These are phyloP conservation scores for Ophiostoma sp. DNA, from an alignment of 2,329 filamentous ascomycete genomes.

Conservation along the genomic window DNA sequence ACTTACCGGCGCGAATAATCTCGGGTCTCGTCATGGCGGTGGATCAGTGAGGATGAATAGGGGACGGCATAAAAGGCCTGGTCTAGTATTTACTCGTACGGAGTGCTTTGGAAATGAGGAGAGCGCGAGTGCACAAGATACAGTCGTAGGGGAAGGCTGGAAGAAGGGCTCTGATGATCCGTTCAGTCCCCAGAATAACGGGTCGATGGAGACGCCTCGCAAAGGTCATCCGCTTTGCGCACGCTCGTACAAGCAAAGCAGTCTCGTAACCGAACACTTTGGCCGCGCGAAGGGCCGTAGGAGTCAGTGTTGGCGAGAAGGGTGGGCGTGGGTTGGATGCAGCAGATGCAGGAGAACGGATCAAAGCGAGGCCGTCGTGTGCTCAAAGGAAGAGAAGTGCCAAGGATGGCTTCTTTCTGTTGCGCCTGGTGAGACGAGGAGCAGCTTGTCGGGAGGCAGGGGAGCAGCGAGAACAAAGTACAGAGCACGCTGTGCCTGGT, in stretches of 20 bases:
- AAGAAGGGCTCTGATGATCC: conserved; percentile 13
- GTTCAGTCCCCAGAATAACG: conserved; percentile 20
- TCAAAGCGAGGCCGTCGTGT: conserved; percentile 2
- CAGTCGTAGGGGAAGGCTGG: conserved; percentile 17
- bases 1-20: conserved; percentile 57
- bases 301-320: not conserved
- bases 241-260: not conserved
- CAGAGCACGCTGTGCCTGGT: not conserved
- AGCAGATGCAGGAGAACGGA: not conserved
- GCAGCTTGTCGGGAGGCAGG: not conserved
- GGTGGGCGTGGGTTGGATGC: not conserved
- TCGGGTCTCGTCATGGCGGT: conserved; percentile 53
- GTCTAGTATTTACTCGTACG: not conserved
- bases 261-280: not conserved
- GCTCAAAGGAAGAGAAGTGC: not conserved
- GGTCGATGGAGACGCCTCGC: conserved; percentile 15
- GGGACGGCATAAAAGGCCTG: conserved; percentile 30
- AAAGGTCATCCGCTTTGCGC: conserved; percentile 9
- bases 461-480: not conserved
- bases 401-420: too few species aligned
- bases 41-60: conserved; percentile 32
- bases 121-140: not conserved
- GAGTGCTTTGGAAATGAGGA: not conserved
- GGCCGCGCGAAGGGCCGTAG: not conserved
- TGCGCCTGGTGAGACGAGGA: not conserved